Evolutionary conservation across 257 asterid species (phyloP).

Genomic region (Fraxinus pennsylvanica): DNA sequence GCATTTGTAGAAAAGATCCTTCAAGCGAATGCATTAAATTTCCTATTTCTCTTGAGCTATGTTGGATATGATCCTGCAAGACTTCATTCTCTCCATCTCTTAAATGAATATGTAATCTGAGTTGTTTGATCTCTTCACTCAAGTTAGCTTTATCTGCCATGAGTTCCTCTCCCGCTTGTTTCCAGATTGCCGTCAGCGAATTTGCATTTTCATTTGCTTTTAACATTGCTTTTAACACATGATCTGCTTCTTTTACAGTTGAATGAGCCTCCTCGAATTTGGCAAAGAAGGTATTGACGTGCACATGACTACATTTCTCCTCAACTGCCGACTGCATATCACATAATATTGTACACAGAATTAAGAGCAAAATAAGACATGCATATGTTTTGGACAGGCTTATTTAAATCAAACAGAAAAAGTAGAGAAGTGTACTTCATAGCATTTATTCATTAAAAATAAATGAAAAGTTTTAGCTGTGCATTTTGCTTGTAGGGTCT

Average conservation of each 20-base stretch:
- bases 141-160: conserved; percentile 48
- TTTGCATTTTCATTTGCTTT: conserved; percentile 61
- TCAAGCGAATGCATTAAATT: conserved; percentile 45
- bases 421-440: background rate
- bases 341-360: conserved; percentile 13
- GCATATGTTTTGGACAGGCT: background rate
- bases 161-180: conserved; percentile 51
- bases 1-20: conserved; percentile 55
- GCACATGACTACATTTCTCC: conserved; percentile 32
- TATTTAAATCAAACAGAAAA: background rate
- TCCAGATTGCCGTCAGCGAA: conserved; percentile 47
- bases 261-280: conserved; percentile 59
- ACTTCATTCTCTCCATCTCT: conserved; percentile 41
- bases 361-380: background rate
- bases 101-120: conserved; percentile 37
- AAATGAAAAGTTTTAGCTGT: background rate
- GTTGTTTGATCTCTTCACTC: conserved; percentile 51
- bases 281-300: conserved; percentile 44
- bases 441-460: background rate
- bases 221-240: conserved; percentile 53
- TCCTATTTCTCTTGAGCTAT: conserved; percentile 42
- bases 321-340: conserved; percentile 40
- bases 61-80: conserved; percentile 38
- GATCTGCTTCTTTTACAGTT: conserved; percentile 66
- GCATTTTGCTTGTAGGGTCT: background rate